Percentiles rank a stretch among this genome's conserved stretches.
These are phyloP conservation scores for Daldinia caldariorum DNA, from an alignment of 495 filamentous ascomycete genomes.

Conservation along the genomic window DNA sequence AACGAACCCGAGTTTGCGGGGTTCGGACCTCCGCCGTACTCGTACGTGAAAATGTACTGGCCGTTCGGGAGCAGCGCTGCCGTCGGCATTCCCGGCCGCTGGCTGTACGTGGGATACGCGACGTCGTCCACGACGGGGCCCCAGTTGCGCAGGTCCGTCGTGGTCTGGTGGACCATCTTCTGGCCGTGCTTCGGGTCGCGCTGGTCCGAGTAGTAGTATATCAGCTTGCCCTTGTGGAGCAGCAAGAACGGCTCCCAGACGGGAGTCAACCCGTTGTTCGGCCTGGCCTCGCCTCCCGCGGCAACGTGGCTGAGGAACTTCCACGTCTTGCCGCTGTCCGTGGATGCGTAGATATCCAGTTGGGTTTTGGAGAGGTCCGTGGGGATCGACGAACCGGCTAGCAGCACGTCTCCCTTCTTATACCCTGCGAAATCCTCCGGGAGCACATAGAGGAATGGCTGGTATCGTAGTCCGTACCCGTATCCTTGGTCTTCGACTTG, in stretches of 20 bases:
- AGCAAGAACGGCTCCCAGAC: conserved; percentile 78
- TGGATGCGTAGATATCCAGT: conserved; percentile 73
- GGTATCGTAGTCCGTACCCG: conserved; percentile 71
- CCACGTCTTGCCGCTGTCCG: conserved; percentile 69
- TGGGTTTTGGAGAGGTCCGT: conserved; percentile 69
- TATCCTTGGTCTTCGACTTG: conserved; percentile 70
- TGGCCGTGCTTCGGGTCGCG: conserved; percentile 71
- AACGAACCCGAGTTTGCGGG: conserved; percentile 49
- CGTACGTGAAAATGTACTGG: conserved; percentile 70
- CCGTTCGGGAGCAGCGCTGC: conserved; percentile 67
- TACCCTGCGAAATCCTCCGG: conserved; percentile 65
- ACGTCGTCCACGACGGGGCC: conserved; percentile 69
- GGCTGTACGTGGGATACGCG: conserved; percentile 65
- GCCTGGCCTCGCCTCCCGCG: conserved; percentile 67
- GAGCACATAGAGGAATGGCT: conserved; percentile 73
- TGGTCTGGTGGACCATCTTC: conserved; percentile 70
- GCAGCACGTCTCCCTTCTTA: conserved; percentile 67
- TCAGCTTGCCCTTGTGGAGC: conserved; percentile 63
- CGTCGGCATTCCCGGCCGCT: conserved; percentile 74
- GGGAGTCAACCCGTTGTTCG: conserved; percentile 70
- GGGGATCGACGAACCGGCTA: conserved; percentile 71
- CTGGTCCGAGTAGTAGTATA: conserved; percentile 77
- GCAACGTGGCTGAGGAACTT: conserved; percentile 72
- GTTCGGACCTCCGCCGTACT: conserved; percentile 65
- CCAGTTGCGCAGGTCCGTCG: conserved; percentile 67